Base-by-base conservation (phyloP, 2,329 filamentous ascomycete species). In the Ceratocystis alfenasii region DNA sequence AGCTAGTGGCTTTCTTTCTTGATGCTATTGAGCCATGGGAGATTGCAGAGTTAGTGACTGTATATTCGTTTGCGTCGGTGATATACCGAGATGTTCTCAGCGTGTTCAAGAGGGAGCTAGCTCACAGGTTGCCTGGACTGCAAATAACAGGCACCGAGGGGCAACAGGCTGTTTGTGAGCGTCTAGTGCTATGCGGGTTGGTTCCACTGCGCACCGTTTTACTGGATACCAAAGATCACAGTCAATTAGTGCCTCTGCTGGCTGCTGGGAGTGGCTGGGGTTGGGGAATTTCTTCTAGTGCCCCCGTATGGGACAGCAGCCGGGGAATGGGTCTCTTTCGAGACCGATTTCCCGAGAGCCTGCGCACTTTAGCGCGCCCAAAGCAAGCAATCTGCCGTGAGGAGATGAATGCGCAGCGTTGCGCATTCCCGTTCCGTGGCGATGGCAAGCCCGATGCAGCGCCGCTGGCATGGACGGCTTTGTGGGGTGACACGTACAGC, bases 401-500 rank as follows among this genome's bases (percentile, higher is more conserved):
- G 20, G 45, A 63, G 15, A 50, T 68, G 12, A 65, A 55, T n/a
- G 33, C 44, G 4, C 53, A 41, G 50, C 59, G 64, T 3, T 22
- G 28, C 6, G 46, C 64, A 20, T 65, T 65, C 30, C 66, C 66
- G 17, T 68, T 68, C 44, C 50, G 30, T 8, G 66, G 66, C 3
- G 66, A 68, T 22, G 48, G 30, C 17, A 48, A 63, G 33, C 28
- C 53, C 7, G 20, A 20, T 20, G 63, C 57, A 2, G 46, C 64
- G 17, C 66, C 66, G 28, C 62, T 63, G 33, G 63, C 66, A 8
- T 68, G 66, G 66, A 65, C 63, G 8, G 25, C 33, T 12, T 25
- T 68, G 28, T 68, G 64, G 66, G 36, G 61, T 25, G 60, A 61
- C n/a, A 68, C 66, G 12, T 68, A 65, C 22, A 68, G 66, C 36